phyloP scores from a whole-genome alignment of 306 rosid genomes.

The Hippophae gyantsensis region DNA sequence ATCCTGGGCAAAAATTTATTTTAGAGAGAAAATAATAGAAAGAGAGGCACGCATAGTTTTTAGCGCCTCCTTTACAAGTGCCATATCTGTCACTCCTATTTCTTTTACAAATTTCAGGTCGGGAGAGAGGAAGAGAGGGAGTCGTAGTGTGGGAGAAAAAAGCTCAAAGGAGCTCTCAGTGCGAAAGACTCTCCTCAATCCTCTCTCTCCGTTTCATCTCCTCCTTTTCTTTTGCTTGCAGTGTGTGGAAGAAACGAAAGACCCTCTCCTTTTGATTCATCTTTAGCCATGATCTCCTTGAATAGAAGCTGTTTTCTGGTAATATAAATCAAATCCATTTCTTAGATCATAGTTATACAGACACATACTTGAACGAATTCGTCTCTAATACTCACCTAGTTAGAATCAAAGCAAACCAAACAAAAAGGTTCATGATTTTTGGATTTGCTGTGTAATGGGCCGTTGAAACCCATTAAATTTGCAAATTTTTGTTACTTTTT shows the following conservation, averaged over 20 bases:
- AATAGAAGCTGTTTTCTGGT: conserved; percentile 47
- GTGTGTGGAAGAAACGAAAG: conserved; percentile 17
- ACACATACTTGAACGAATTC: conserved; percentile 7
- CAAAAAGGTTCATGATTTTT: neutral
- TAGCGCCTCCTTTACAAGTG: too few relatives aligned
- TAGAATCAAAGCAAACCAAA: neutral
- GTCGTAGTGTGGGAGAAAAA: too few relatives aligned
- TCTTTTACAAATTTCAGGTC: too few relatives aligned
- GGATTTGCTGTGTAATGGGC: conserved; percentile 5
- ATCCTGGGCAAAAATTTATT: too few relatives aligned
- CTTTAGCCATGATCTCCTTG: conserved; percentile 43
- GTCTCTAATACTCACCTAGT: neutral
- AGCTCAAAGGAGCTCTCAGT: too few relatives aligned
- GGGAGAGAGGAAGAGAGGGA: too few relatives aligned
- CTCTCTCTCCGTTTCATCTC: too few relatives aligned
- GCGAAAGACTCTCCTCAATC: too few relatives aligned
- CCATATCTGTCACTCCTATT: too few relatives aligned
- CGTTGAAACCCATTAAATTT: conserved; percentile 21
- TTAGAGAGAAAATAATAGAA: neutral
- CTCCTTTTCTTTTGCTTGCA: neutral
- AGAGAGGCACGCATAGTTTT: neutral
- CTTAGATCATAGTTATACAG: conserved; percentile 11
- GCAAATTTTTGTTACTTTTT: conserved; percentile 1
- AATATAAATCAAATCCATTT: conserved; percentile 20
- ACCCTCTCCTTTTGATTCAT: conserved; percentile 29